Base-by-base conservation (phyloP, 768 basidiomycete genomes). In the Mycena belliarum region DNA sequence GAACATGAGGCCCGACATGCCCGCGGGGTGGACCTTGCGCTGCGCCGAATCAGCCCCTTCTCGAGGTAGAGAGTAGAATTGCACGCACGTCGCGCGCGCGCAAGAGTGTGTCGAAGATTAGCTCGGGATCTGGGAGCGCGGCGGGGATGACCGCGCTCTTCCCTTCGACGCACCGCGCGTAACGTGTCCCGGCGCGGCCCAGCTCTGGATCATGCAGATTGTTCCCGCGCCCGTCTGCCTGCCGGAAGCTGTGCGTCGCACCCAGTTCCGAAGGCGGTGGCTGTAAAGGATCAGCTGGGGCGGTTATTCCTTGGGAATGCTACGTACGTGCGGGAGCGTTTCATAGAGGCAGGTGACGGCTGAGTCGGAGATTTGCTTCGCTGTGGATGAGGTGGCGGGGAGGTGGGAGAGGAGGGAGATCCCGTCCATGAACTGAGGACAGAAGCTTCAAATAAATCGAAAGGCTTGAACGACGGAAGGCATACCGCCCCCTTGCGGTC, bases 71-170 rank as follows among this genome's bases (percentile, higher is more conserved):
- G 15, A 20, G 11, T 25, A 42, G 45, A 21, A 35, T 49, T 66
- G 65, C 44, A 80, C 49, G 72, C 68, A 66, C 79, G 57, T 41
- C 69, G 62, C 55, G 75, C 53, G 68, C 65, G 66, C 75, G 63
- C n/a, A 91, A 68, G 23, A 90, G 76, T 3, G 75, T 72, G 58
- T 91, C 88, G 52, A 87, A 90, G 18, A 91, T 71, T 1, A 84
- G 61, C 0, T 77, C 80, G 18, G 87, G 71, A 57, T 85, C 84
- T 18, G 86, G 86, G 5, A 84, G 75, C 10, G 75, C 67, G 32
- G 70, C 63, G 42, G 70, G 64, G 0, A 79, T 72, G 26, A 78
- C 58, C 6, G 74, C 72, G 21, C 69, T 68, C 45, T 74, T 73
- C 28, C 72, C 74, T 55, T 77, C 79, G 1, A 83, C 82, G 58